Evolutionary conservation across 1,284 basidiomycete species (phyloP), one percentile per base, ranked within the genome.

Genomic region (Ganoderma leucocontextum): DNA sequence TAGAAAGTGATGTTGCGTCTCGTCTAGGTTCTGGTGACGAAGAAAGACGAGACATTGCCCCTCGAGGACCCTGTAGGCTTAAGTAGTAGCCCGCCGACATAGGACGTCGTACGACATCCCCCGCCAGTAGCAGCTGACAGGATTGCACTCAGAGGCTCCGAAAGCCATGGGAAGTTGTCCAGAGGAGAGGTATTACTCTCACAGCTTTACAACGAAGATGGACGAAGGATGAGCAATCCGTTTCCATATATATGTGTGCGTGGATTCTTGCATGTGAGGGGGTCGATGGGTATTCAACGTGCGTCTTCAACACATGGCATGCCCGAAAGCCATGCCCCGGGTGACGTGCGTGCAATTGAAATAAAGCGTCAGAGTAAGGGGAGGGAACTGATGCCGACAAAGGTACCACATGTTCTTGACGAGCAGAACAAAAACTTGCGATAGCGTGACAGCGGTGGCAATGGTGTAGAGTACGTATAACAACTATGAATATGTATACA

Each of bases 401-500:
- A 60, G 15, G 39, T 9, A 13, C 36, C 2, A 4, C 4, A 15
- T 25, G 22, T 4, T 25, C 13, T 52, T 5, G 47, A 25, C 22
- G 29, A 8, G 38, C 22, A 22, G 58, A 35, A 33, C 4, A 29
- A 33, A 53, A 29, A 19, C 52, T 55, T 55, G 52, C 57, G 58
- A 61, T 36, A 53, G 66, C 62, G 38, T 39, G 57, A 67, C 60
- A 67, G 62, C 58, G 33, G 61, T 58, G 59, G 63, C 39, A 17
- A 53, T 62, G 52, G n/a, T 64, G n/a, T 64, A 62, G 22, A 9
- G 52, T 44, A 68, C 9, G 66, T 64, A 62, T 64, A 63, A 41
- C 36, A 25, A 63, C 66, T 64, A 61, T 53, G n/a, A 42, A 25
- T 64, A 64, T 64, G 38, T 25, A 25, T 64, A 64, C 63, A 68